Conservation (phyloP, 148 eudicot species). For the Gaultheria prostrata region DNA sequence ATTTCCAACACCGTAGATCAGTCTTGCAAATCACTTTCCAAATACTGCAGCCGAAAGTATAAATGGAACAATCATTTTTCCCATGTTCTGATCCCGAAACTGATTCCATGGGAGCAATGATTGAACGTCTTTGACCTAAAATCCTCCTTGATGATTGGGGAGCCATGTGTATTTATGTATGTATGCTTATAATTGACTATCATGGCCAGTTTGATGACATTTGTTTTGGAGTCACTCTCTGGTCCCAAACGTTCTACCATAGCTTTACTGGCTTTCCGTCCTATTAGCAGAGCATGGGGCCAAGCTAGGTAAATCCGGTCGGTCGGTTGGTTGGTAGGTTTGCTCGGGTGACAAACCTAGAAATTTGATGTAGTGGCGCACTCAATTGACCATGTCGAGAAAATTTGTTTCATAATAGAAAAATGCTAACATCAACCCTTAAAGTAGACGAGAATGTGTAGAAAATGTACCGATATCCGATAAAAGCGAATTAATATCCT, state of each 20-base stretch:
- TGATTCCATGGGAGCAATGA: not conserved
- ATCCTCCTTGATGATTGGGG: not conserved
- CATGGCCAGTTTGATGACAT: not conserved
- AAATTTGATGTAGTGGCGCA: too few species aligned
- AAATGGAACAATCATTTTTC: not conserved
- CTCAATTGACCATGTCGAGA: too few species aligned
- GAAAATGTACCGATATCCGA: too few species aligned
- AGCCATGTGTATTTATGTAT: not conserved
- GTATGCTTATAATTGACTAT: not conserved
- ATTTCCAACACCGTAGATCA: not conserved
- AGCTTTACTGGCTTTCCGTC: too few species aligned
- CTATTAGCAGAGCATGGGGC: too few species aligned
- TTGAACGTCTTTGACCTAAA: slow-evolving; percentile 10
- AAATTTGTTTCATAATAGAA: too few species aligned
- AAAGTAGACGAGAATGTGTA: too few species aligned
- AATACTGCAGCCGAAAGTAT: not conserved
- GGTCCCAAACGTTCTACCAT: not conserved
- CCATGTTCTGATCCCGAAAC: not conserved
- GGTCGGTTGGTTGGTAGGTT: too few species aligned
- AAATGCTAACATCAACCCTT: too few species aligned
- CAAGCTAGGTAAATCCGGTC: too few species aligned
- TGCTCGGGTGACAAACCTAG: too few species aligned
- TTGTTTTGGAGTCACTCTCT: not conserved
- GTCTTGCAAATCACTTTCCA: not conserved
- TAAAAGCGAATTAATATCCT: too few species aligned